These are phyloP conservation scores for Aspergillus sp. DNA, from an alignment of 2,329 filamentous ascomycete genomes.

Conservation along the genomic window DNA sequence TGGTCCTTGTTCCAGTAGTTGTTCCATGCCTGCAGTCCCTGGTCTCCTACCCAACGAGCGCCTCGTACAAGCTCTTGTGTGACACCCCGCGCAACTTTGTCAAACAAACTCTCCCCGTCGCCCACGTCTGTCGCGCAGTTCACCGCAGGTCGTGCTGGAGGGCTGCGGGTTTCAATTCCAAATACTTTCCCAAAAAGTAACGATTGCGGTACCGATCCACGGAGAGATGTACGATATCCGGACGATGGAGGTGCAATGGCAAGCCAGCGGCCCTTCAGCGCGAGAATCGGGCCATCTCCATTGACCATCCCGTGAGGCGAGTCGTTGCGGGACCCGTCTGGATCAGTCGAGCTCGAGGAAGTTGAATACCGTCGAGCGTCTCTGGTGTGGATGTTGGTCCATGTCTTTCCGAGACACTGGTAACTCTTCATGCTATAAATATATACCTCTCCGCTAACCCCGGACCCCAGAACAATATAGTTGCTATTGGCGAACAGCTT, in stretches of 20 bases:
- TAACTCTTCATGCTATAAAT: conserved; percentile 61
- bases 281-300: conserved; percentile 40
- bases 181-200: conserved; percentile 36
- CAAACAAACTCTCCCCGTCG: conserved; percentile 47
- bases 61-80: conserved; percentile 50
- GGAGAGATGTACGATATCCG: conserved; percentile 38
- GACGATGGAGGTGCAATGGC: conserved; percentile 44
- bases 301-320: conserved; percentile 27
- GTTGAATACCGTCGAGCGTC: conserved; percentile 45
- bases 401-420: conserved; percentile 80
- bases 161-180: conserved; percentile 43
- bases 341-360: conserved; percentile 46
- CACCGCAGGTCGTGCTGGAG: conserved; percentile 41
- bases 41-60: conserved; percentile 50
- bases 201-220: conserved; percentile 38
- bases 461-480: conserved; percentile 73
- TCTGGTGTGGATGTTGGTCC: conserved; percentile 74
- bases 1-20: conserved; percentile 51
- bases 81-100: conserved; percentile 49
- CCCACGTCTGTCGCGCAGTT: conserved; percentile 48
- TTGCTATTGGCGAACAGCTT: conserved; percentile 70
- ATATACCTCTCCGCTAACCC: conserved; percentile 82
- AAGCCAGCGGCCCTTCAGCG: conserved; percentile 48
- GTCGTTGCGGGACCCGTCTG: conserved; percentile 42
- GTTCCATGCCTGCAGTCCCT: conserved; percentile 51